Base-by-base conservation (phyloP, 345 rosid species). In the Salix arbutifolia region DNA sequence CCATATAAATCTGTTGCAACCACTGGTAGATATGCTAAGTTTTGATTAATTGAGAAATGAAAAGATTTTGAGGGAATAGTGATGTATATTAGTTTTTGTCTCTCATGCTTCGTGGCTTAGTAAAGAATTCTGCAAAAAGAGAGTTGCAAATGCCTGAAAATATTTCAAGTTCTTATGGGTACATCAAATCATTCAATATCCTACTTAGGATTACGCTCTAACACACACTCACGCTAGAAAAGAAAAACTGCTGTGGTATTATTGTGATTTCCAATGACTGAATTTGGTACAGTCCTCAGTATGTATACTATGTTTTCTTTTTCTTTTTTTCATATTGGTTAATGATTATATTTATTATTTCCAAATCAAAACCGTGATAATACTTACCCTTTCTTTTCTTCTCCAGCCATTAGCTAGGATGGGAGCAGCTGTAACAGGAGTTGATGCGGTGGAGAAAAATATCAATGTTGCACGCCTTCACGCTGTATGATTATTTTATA, bases 371-470 rank as follows among this genome's bases (percentile, higher is more conserved):
- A 16, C 71, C 12, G 33, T 16, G 18, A 62, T 33, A 60, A 28
- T 37, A 61, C 35, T 79, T 35, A 38, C 76, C 68, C 56, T 71
- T 72, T 84, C 31, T 76, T 74, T 78, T 38, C 71, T 61, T 71
- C 66, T 83, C 74, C 88, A 96, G 99, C 98, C 99, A n/a, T 83
- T 93, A 80, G 98, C 99, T 74, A 85, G 97, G 83, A 86, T 96
- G 96, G 98, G 99, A 83, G 99, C 99, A 77, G 84, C 87, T 70
- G 97, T 96, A 71, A 92, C 94, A 17, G 98, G 98, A 65, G 65
- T 96, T 71, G 99, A 96, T 89, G 98, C 98, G 35, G 91, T 91
- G 75, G 97, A 93, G 79, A 94, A 94, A 83, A 94, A 94, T 84
- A 77, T 92, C 83, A 91, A 91, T 83, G 90, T 96, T 73, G 99